phyloP scores from a whole-genome alignment of 768 basidiomycete species.

The Phlebiopsis flavidoalba region DNA sequence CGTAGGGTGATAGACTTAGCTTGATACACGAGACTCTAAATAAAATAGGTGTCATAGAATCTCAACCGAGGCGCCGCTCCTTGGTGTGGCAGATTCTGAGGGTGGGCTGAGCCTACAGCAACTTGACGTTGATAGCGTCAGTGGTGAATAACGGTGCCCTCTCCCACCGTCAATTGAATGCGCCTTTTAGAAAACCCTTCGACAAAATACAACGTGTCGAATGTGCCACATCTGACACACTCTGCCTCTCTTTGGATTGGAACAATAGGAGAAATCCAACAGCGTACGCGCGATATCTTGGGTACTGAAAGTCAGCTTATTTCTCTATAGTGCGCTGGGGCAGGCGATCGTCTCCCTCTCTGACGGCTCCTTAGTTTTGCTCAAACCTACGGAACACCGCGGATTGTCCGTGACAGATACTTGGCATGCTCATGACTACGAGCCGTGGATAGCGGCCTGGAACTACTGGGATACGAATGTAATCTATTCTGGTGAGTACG shows the following conservation, averaged over 20 bases:
- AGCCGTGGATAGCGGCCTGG: conserved; percentile 93
- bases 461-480: conserved; percentile 78
- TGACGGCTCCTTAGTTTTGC: conserved; percentile 64
- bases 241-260: conserved; percentile 95
- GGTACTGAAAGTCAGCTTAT: not conserved
- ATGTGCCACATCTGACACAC: conserved; percentile 46
- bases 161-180: not conserved
- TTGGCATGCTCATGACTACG: conserved; percentile 90
- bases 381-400: conserved; percentile 41
- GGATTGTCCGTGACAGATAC: conserved; percentile 42
- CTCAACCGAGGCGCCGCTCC: conserved; percentile 34
- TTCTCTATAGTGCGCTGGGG: conserved; percentile 37
- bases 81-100: conserved; percentile 84
- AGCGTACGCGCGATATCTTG: not conserved
- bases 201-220: conserved; percentile 36
- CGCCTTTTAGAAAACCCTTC: conserved; percentile 25
- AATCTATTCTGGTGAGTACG: conserved; percentile 72
- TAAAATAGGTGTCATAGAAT: conserved; percentile 54
- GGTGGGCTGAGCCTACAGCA: conserved; percentile 66
- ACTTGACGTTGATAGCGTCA: conserved; percentile 47
- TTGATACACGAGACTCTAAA: not conserved
- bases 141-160: conserved; percentile 9
- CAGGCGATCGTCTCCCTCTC: conserved; percentile 80
- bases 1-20: not conserved
- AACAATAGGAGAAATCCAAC: conserved; percentile 52